Base-by-base conservation (phyloP, 352 stramenopile genomes). In the Globisporangium orthogonon region DNA sequence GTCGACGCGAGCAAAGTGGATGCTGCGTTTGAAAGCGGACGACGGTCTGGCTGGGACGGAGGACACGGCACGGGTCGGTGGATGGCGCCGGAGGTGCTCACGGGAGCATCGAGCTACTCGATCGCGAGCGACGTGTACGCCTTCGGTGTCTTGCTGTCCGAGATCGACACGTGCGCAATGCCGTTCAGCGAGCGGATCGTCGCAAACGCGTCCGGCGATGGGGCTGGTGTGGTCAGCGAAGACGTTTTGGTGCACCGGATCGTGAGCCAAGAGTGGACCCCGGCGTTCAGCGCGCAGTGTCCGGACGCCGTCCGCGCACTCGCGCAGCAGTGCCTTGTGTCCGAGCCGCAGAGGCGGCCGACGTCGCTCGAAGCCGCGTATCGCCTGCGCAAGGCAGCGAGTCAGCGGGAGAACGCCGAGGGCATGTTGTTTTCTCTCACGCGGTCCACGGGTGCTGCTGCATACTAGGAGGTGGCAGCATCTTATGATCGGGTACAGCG, bases 31-130 rank as follows among this genome's bases (percentile, higher is more conserved):
- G 33, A 37, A 9, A 37, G 33, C 33, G 33, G 33, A 37, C 33
- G 33, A 5, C 23, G 23, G 23, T 37, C 33, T 9, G 33, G 33
- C 33, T 70, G 62, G 2, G 78, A 83, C 71, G 76, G 62, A 9
- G 23, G 23, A 23, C 51, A 76, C 7, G 82, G 79, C 6, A 92
- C 82, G 4, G 79, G 70, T 33, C 78, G 78, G n/a, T 87, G 79
- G 79, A 67, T 75, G 35, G 74, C 79, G 7, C 76, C 79, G 1
- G 79, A 89, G 48, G 61, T 87, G 28, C 66, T 97, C 18, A 41
- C 66, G 2, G 64, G 72, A 28, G 70, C 53, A 17, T 74, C 91
- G 18, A 74, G 13, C 11, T 45, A 76, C 58, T 67, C 78, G 15
- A 65, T 73, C 7, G 70, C 76, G 10, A 66, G 78, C 0, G 76